phyloP scores from a whole-genome alignment of 352 stramenopile genomes.

The Globisporangium okanoganense region DNA sequence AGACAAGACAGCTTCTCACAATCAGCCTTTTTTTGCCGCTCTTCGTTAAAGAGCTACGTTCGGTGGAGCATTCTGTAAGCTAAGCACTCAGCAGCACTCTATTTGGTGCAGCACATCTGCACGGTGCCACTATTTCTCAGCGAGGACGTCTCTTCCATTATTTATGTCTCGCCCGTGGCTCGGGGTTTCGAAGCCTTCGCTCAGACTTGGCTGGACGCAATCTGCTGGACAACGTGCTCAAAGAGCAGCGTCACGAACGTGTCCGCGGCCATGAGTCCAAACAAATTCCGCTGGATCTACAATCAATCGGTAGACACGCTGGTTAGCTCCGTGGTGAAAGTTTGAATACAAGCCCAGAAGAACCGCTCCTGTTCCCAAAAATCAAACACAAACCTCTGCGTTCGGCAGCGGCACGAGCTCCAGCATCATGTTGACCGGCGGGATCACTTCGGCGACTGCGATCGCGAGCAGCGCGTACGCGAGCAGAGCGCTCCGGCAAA shows the following conservation, averaged over 20 bases:
- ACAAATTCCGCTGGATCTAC: slow-evolving; percentile 38
- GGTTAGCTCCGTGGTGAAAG: neutral
- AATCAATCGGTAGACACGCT: neutral
- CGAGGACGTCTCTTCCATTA: too few species aligned
- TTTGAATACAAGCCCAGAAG: neutral
- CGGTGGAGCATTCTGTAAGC: too few species aligned
- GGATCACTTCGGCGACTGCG: slow-evolving; percentile 27
- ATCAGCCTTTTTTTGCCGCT: too few species aligned
- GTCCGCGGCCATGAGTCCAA: slow-evolving; percentile 51
- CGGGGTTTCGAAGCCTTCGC: too few species aligned
- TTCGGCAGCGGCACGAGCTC: slow-evolving; percentile 38
- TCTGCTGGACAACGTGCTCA: slow-evolving; percentile 28
- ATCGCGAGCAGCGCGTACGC: slow-evolving; percentile 27
- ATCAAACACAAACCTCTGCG: slow-evolving; percentile 20
- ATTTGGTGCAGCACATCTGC: too few species aligned
- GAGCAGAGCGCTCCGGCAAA: slow-evolving; percentile 27
- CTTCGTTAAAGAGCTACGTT: too few species aligned
- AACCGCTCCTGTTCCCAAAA: neutral
- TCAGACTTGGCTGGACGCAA: slow-evolving; percentile 8
- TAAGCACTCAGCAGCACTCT: too few species aligned
- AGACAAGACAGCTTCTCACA: too few species aligned
- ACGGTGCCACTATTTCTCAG: too few species aligned
- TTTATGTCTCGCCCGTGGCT: too few species aligned
- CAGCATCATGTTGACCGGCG: slow-evolving; percentile 29
- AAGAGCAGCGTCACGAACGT: slow-evolving; percentile 47